Evolutionary conservation across 2,329 filamentous ascomycete species (phyloP), one percentile per base, ranked within the genome.

Genomic region (Atkinsonella texensis): DNA sequence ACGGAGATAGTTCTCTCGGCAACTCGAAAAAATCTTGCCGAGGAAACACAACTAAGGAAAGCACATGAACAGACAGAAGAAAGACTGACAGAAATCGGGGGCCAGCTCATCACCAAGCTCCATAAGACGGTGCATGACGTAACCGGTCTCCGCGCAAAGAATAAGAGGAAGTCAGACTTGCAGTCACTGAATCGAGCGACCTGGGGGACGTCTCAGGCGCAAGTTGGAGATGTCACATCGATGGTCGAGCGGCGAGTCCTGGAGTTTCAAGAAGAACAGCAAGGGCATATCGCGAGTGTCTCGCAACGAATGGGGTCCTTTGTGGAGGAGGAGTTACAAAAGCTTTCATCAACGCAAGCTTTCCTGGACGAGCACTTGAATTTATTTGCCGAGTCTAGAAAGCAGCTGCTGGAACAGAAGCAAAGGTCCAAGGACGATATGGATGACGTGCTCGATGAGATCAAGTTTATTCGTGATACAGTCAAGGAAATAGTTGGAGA

Each of bases 381-480:
- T 8, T 75, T 76, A 0, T 89, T 95, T 59, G 75, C 81, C 40
- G 72, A 76, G 17, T 87, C 85, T 0, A 83, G 84, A 64, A 72
- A 74, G 48, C 79, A 85, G 58, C 76, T 94, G 15, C 76, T 85
- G 28, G 73, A 79, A 42, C 83, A 86, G 60, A 85, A 83, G 52
- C 73, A 77, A 23, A 74, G 76, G 55, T 85, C 89, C 2, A 87
- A 85, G 60, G 82, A 90, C 46, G 85, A 90, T 52, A 89, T 96
- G 87, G 90, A 96, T 60, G 74, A 80, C n/a, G 84, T 95, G 1
- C 75, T 98, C 10, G 87, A 93, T 60, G 91, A 95, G 64, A 95
- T 97, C 65, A 90, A 90, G 64, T 81, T 80, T n/a, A 75, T 97
- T 23, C 81, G 91, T 20, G 87, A 95, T 64, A 84, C 87, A 50